These are phyloP conservation scores for Podaxis sp. DNA, from an alignment of 768 basidiomycete species.

Conservation along the genomic window DNA sequence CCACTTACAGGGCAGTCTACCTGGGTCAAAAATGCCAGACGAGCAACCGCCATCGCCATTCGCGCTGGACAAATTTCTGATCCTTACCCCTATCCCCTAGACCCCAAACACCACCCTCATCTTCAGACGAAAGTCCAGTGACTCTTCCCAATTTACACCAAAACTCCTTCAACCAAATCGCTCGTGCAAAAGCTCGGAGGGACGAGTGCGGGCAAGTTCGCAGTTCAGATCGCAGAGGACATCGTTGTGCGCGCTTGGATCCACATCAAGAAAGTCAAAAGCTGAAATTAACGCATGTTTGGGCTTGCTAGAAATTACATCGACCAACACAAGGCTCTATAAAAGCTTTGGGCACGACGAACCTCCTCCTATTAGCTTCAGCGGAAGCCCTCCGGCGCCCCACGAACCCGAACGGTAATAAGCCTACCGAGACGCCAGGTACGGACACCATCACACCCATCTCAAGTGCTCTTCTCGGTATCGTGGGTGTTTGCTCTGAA, in stretches of 20 bases:
- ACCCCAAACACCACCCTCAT: constrained; percentile 21
- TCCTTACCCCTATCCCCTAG: not conserved
- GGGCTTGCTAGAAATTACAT: constrained; percentile 54
- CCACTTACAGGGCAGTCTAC: too few relatives aligned
- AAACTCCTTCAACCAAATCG: constrained; percentile 77
- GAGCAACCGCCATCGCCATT: too few relatives aligned
- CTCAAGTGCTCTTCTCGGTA: constrained; percentile 42
- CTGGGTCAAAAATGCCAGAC: too few relatives aligned
- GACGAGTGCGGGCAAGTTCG: constrained; percentile 88
- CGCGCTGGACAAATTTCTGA: too few relatives aligned
- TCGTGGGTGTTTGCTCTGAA: constrained; percentile 21
- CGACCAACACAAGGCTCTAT: constrained; percentile 83
- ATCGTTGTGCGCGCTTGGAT: constrained; percentile 74
- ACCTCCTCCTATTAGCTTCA: constrained; percentile 85
- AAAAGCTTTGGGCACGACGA: constrained; percentile 94
- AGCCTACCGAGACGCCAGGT: constrained; percentile 32
- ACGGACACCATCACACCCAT: constrained; percentile 53
- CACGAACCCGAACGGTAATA: constrained; percentile 8
- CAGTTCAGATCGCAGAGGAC: constrained; percentile 76
- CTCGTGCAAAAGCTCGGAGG: constrained; percentile 95
- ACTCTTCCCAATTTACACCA: constrained; percentile 72
- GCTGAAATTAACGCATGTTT: not conserved
- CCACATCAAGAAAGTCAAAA: constrained; percentile 1
- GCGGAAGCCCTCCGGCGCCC: constrained; percentile 67
- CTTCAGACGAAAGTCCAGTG: constrained; percentile 29